phyloP scores from a whole-genome alignment of 352 stramenopile species.

The Globisporangium solare region DNA sequence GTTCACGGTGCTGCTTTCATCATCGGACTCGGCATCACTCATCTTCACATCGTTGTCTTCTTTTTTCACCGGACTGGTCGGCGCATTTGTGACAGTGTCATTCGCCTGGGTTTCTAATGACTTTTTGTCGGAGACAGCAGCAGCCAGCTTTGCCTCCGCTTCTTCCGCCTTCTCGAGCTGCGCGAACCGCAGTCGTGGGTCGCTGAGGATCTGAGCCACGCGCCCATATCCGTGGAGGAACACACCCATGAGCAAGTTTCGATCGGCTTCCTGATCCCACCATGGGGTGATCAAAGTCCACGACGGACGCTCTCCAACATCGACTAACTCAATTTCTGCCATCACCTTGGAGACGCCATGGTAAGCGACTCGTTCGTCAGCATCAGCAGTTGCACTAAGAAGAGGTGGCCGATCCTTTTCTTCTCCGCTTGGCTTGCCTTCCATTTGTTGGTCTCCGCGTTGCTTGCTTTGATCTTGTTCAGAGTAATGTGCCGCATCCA shows the following conservation, averaged over 20 bases:
- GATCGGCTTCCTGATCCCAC: slow-evolving; percentile 81
- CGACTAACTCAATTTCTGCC: slow-evolving; percentile 51
- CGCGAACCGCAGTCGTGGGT: slow-evolving; percentile 69
- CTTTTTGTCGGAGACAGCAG: slow-evolving; percentile 3
- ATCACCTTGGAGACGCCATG: slow-evolving; percentile 69
- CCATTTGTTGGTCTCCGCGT: slow-evolving; percentile 13
- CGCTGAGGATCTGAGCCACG: slow-evolving; percentile 74
- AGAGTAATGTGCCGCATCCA: slow-evolving; percentile 46
- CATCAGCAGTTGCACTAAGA: slow-evolving; percentile 34
- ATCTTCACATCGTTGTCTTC: slow-evolving; percentile 25
- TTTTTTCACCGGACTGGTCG: slow-evolving; percentile 1
- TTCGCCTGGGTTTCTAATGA: slow-evolving; percentile 15
- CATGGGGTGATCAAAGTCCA: slow-evolving; percentile 84
- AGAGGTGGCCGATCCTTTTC: slow-evolving; percentile 12
- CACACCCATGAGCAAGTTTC: slow-evolving; percentile 74
- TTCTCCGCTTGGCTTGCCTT: slow-evolving; percentile 6
- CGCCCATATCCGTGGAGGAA: slow-evolving; percentile 85
- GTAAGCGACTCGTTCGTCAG: slow-evolving; percentile 69
- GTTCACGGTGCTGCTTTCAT: slow-evolving; percentile 35
- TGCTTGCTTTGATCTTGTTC: slow-evolving; percentile 4
- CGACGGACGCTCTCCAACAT: slow-evolving; percentile 65
- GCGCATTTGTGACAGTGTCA: slow-evolving; percentile 8
- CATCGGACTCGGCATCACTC: slow-evolving; percentile 49
- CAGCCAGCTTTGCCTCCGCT: slow-evolving; percentile 11
- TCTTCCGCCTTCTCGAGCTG: slow-evolving; percentile 49